Evolutionary conservation across 176 grass and related monocot genomes (phyloP).

Genomic region (Carex pumila): DNA sequence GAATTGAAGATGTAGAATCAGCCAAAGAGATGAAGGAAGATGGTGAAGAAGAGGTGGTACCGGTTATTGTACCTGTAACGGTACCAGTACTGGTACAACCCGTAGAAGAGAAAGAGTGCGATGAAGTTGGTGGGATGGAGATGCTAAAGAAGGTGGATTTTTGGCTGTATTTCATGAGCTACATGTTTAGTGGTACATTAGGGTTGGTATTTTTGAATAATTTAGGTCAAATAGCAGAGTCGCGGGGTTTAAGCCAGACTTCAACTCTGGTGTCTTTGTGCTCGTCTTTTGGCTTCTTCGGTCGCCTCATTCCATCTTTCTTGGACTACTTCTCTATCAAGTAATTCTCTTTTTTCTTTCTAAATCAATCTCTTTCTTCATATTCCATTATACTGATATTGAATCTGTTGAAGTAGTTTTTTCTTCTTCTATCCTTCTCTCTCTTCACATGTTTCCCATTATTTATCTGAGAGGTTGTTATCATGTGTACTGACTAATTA

Average conservation of each 20-base stretch:
- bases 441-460: slow-evolving; percentile 1
- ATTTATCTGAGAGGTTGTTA: background rate
- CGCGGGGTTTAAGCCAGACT: slow-evolving; percentile 37
- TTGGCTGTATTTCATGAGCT: slow-evolving; percentile 93
- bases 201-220: slow-evolving; percentile 96
- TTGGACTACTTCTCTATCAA: slow-evolving; percentile 82
- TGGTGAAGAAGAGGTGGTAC: slow-evolving; percentile 12
- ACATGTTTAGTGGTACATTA: slow-evolving; percentile 86
- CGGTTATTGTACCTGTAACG: background rate
- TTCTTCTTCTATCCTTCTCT: background rate
- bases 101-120: background rate
- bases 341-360: slow-evolving; percentile 30
- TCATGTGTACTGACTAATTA: background rate
- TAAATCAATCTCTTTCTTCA: background rate
- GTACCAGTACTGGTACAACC: background rate
- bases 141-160: slow-evolving; percentile 62
- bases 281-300: slow-evolving; percentile 96
- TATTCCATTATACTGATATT: background rate
- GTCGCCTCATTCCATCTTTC: slow-evolving; percentile 83
- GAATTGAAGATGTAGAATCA: slow-evolving; percentile 34
- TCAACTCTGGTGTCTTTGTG: slow-evolving; percentile 80
- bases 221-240: slow-evolving; percentile 91
- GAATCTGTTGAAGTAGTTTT: background rate
- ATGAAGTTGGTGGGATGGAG: slow-evolving; percentile 57
- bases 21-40: slow-evolving; percentile 20